Evolutionary conservation across 192 early-diverging fungal species (phyloP), one percentile per base, ranked within the genome.

Genomic region (Coemansia erecta): DNA sequence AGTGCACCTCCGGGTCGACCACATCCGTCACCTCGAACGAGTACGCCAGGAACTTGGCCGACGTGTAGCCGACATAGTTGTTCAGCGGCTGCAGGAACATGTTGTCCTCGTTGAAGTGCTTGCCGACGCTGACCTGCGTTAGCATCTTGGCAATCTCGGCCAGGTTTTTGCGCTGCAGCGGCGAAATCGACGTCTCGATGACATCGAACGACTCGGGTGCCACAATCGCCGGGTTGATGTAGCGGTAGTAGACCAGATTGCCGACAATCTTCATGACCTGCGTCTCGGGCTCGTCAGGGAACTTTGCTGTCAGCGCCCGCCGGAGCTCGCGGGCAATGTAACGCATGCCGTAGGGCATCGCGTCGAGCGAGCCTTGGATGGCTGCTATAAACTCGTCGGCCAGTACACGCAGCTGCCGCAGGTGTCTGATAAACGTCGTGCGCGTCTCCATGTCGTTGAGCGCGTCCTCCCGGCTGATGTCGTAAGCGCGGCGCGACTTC

Each of bases 171-270:
- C 95, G 90, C 77, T 98, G 93, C 64, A 87, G 81, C 2, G 91
- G 94, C 56, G 84, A 86, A 44, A 99, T 86, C 10, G 83, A 81
- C 12, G 82, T 81, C 22, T 98, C 92, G 54, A 98, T 90, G 52
- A 98, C 92, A 68, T 96, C 94, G 61, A 94, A 98, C 17, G 88
- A 87, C 67, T 99, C 98, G 23, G 98, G 98, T 18, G 97, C 92
- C 79, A 95, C 86, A 59, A 99, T 97, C 4, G 91, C 96, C 18
- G 98, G 98, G 76, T 94, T 98, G 68, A 99, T 90, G 75, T 98
- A 99, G 37, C 95, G 88, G 75, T 99, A 98, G 81, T 96, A 99
- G 21, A 99, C 87, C 60, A 98, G 77, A 58, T 99, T 92, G 3
- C 96, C 95, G 28, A 99, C 87, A 31, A 95, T 83, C 65, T 89